Evolutionary conservation across 1,284 basidiomycete genomes (phyloP).

Genomic region (Cryptococcus sp.): DNA sequence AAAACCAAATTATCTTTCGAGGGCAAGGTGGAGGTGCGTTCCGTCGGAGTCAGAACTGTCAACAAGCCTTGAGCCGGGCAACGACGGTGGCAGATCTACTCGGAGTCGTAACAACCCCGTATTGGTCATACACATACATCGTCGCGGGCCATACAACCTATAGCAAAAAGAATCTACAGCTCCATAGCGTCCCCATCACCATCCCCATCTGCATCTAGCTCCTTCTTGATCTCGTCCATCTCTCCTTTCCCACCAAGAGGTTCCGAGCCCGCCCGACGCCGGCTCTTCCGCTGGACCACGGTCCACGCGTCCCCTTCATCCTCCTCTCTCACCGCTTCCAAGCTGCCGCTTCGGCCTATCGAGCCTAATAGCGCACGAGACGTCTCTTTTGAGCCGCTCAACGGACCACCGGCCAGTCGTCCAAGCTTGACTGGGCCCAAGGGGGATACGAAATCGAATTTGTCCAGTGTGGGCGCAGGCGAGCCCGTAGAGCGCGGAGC

Average conservation of each 20-base stretch:
- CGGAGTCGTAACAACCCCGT: neutral
- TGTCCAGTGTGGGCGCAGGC: constrained; percentile 29
- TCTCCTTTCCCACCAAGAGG: constrained; percentile 11
- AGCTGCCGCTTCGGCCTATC: constrained; percentile 18
- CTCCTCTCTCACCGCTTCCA: constrained; percentile 28
- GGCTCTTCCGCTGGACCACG: constrained; percentile 15
- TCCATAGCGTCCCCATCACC: neutral
- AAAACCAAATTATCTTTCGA: neutral
- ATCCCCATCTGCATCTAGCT: neutral
- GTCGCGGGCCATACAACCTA: neutral
- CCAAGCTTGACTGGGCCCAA: constrained; percentile 34
- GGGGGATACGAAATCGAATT: constrained; percentile 48
- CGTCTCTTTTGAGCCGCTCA: constrained; percentile 1
- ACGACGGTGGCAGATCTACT: neutral
- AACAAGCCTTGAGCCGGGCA: neutral
- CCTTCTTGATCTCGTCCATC: constrained; percentile 3
- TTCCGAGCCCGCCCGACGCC: constrained; percentile 13
- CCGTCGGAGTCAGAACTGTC: neutral
- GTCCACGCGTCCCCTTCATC: constrained; percentile 37
- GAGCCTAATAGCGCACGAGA: constrained; percentile 6
- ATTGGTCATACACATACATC: neutral
- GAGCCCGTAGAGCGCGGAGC: constrained; percentile 29
- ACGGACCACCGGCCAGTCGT: constrained; percentile 9
- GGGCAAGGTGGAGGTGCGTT: neutral
- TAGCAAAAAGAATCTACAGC: neutral